phyloP scores from a whole-genome alignment of 345 rosid genomes.

The Pugionium cornutum region DNA sequence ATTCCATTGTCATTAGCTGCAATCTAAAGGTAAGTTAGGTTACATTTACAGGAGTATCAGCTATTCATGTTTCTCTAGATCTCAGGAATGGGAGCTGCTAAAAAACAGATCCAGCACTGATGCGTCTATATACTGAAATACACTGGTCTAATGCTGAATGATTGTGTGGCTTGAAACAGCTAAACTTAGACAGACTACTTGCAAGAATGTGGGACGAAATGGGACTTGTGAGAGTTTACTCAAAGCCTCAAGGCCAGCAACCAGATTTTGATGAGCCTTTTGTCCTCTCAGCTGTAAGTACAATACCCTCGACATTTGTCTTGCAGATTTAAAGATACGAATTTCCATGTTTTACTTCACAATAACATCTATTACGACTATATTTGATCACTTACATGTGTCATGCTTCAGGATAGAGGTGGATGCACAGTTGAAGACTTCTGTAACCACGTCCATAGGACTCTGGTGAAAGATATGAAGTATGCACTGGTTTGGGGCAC shows the following conservation, averaged over 20 bases:
- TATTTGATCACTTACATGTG: slow-evolving; percentile 1
- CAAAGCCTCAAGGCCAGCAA: slow-evolving; percentile 98
- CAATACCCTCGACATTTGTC: background rate
- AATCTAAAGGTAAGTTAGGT: slow-evolving; percentile 74
- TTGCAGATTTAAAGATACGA: background rate
- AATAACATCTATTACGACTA: background rate
- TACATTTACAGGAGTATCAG: background rate
- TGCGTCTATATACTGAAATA: background rate
- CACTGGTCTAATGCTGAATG: slow-evolving; percentile 1
- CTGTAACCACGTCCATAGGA: slow-evolving; percentile 90
- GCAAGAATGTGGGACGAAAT: slow-evolving; percentile 95
- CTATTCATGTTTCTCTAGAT: background rate
- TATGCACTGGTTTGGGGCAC: slow-evolving; percentile 91
- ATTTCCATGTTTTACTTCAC: background rate
- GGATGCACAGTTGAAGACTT: slow-evolving; percentile 91
- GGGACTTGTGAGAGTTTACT: slow-evolving; percentile 91
- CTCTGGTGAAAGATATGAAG: slow-evolving; percentile 85
- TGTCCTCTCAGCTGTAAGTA: slow-evolving; percentile 79
- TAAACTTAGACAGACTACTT: slow-evolving; percentile 92
- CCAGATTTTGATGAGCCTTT: slow-evolving; percentile 88
- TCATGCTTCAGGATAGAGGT: slow-evolving; percentile 69
- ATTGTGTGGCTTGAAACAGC: slow-evolving; percentile 53
- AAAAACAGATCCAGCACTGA: background rate
- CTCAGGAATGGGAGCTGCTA: slow-evolving; percentile 11
- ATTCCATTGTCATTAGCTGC: slow-evolving; percentile 93